Conservation (phyloP, 371 early-diverging fungal genomes). For the Apophysomyces trapeziformis region DNA sequence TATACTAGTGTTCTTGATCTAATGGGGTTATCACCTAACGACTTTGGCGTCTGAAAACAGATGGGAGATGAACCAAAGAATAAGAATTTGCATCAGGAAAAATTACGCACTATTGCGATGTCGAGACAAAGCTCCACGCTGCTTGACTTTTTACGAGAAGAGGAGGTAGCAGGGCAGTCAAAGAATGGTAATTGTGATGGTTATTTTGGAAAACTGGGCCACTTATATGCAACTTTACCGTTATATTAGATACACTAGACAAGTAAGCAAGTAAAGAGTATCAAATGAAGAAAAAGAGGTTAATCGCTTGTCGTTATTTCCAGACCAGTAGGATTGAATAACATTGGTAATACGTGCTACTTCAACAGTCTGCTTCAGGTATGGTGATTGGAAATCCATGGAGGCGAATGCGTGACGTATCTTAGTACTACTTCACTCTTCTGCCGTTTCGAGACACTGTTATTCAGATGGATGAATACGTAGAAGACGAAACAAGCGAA, state of each 20-base stretch:
- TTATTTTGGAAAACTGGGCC: background rate
- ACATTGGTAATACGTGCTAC: constrained; percentile 94
- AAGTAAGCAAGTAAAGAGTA: constrained; percentile 1
- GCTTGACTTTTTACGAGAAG: constrained; percentile 30
- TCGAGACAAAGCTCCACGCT: constrained; percentile 33
- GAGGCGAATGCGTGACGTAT: background rate
- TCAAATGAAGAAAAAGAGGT: background rate
- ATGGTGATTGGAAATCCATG: constrained; percentile 8
- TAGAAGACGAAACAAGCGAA: constrained; percentile 53
- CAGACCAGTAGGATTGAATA: constrained; percentile 76
- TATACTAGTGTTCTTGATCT: background rate
- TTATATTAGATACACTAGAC: background rate
- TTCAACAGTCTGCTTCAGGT: constrained; percentile 81
- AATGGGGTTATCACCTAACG: background rate
- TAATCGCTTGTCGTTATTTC: background rate
- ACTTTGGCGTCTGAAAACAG: background rate
- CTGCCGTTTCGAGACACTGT: constrained; percentile 67
- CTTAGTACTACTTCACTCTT: constrained; percentile 80
- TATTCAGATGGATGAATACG: constrained; percentile 51
- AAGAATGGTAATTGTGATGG: background rate
- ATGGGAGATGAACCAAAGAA: constrained; percentile 39
- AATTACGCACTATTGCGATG: constrained; percentile 38
- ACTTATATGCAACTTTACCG: background rate
- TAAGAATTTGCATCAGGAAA: constrained; percentile 29
- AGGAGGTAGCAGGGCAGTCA: background rate